Conservation (phyloP, 106 monocot genomes). For the Dioscorea zingiberensis region DNA sequence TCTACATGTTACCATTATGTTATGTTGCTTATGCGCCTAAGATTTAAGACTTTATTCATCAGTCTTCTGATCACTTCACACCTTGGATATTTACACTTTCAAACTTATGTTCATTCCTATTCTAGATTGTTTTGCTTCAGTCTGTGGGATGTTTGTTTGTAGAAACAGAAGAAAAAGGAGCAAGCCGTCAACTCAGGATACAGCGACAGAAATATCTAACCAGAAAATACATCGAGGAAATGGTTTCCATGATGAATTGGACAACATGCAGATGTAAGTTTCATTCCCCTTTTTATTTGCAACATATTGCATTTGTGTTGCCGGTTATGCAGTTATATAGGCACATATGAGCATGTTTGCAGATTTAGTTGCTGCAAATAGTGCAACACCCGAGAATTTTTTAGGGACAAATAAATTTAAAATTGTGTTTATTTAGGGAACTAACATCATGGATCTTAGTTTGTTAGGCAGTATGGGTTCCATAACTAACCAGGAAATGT, state of each 20-base stretch:
- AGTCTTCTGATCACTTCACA: not conserved
- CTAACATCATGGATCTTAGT: too few species aligned
- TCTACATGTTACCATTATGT: too few species aligned
- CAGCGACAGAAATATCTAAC: not conserved
- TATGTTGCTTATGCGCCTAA: too few species aligned
- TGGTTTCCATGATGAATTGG: not conserved
- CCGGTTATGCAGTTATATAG: not conserved
- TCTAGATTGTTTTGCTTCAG: not conserved
- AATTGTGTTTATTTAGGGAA: too few species aligned
- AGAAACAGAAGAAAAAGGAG: constrained; percentile 25
- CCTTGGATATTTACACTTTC: not conserved
- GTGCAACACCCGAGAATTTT: too few species aligned
- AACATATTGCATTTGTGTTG: not conserved
- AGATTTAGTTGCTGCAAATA: too few species aligned
- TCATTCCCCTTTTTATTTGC: not conserved
- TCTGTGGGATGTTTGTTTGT: constrained; percentile 1
- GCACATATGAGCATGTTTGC: too few species aligned
- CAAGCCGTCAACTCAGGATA: not conserved
- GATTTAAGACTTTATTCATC: too few species aligned
- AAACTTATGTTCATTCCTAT: not conserved
- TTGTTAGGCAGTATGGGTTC: too few species aligned
- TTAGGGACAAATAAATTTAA: too few species aligned
- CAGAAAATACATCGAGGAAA: not conserved
- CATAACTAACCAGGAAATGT: too few species aligned
- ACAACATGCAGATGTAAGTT: not conserved